Evolutionary conservation across 768 basidiomycete species (phyloP), one percentile per base, ranked within the genome.

Genomic region (Hypsizygus marmoreus): DNA sequence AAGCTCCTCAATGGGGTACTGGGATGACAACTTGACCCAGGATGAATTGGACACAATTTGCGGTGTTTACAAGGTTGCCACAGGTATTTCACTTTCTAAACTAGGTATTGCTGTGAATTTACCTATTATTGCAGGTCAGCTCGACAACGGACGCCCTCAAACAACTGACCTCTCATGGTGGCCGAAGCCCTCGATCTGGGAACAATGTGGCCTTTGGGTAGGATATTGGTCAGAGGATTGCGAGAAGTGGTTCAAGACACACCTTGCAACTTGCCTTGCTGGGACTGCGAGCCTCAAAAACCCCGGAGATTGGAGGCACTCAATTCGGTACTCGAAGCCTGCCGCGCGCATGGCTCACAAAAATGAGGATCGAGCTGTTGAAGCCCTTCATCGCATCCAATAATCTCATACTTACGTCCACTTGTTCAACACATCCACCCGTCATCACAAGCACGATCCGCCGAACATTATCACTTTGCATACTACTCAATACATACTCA

Each of bases 21-120:
- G 51, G 36, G 63, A 63, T 42, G 60, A 65, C 40, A 20, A 28
- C 6, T 45, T 64, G 16, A 51, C 54, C 6, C 41, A 53, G n/a
- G 29, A 55, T 33, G 59, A 61, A 26, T 29, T 56, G 13, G 45
- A 55, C 29, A 19, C 53, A 6, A 58, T 60, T 16, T 54, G 57
- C 36, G 59, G 57, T 17, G 52, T 57, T 4, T 62, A 62, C 32
- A 26, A 53, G 29, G 51, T 60, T 14, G 39, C 36, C 19, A 61
- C 44, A 16, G 51, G 59, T 58, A 36, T 23, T 35, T 45, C 10
- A 17, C 6, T 33, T 38, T 16, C 10, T 29, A 32, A 24, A 29
- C 22, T 34, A 29, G 19, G 29, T 14, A 14, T 28, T 14, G 13
- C 10, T 30, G 17, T 4, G 20, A 9, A n/a, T n/a, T n/a, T n/a